These are phyloP conservation scores for Torulaspora gathmanii DNA, from an alignment of 805 yeast species.

Conservation along the genomic window DNA sequence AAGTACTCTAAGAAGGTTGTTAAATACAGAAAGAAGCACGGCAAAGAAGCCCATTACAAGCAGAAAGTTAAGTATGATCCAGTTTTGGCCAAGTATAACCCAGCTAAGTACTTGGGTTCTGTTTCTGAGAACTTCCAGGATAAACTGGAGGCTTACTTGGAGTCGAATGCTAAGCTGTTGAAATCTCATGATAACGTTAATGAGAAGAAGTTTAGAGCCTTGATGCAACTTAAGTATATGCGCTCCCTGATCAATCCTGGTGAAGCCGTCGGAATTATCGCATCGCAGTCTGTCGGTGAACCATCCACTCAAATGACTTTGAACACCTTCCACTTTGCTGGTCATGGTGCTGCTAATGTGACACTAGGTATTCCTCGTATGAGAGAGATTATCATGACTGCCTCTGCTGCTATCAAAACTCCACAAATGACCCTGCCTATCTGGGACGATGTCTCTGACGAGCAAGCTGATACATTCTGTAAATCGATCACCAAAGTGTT, in stretches of 20 bases:
- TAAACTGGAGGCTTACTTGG: constrained; percentile 67
- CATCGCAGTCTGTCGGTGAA: constrained; percentile 97
- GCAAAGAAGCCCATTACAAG: constrained; percentile 55
- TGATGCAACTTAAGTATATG: constrained; percentile 98
- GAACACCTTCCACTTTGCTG: constrained; percentile 97
- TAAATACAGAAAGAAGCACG: constrained; percentile 65
- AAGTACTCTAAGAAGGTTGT: constrained; percentile 75
- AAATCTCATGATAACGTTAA: constrained; percentile 48
- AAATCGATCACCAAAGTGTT: constrained; percentile 80
- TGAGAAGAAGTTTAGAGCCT: constrained; percentile 81
- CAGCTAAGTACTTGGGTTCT: constrained; percentile 85
- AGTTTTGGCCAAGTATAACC: constrained; percentile 76
- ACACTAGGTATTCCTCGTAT: constrained; percentile 99
- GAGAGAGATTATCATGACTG: constrained; percentile 99
- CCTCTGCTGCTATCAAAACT: constrained; percentile 91
- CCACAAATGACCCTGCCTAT: constrained; percentile 97
- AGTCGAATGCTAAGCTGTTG: constrained; percentile 51
- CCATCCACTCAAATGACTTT: constrained; percentile 99
- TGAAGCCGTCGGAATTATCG: constrained; percentile 97
- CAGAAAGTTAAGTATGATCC: constrained; percentile 77
- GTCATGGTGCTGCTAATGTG: constrained; percentile 99
- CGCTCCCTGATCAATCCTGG: constrained; percentile 93
- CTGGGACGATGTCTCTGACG: constrained; percentile 71
- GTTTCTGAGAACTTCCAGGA: constrained; percentile 87
- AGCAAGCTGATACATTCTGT: constrained; percentile 87